phyloP scores from a whole-genome alignment of 257 asterid genomes.

The Solanum infundibuliforme region DNA sequence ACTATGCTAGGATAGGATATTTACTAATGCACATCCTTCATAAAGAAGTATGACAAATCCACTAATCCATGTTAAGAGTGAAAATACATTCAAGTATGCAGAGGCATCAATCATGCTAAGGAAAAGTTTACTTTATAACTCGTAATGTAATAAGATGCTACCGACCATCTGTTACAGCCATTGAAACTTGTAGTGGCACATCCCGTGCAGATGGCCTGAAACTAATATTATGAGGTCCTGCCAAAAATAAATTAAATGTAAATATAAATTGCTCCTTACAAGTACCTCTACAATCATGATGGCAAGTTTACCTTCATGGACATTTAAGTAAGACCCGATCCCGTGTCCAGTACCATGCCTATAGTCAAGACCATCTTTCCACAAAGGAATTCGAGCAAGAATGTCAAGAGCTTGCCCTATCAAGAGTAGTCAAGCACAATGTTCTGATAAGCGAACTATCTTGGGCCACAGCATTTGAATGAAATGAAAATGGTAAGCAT shows the following conservation, averaged over 20 bases:
- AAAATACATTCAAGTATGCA: not conserved
- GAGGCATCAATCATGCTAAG: not conserved
- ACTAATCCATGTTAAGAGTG: not conserved
- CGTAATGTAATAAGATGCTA: not conserved
- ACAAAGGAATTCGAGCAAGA: constrained; percentile 84
- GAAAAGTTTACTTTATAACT: not conserved
- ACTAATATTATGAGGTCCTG: constrained; percentile 94
- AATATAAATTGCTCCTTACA: not conserved
- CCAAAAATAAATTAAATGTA: not conserved
- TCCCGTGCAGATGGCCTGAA: constrained; percentile 69
- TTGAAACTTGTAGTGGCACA: constrained; percentile 71
- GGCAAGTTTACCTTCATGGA: constrained; percentile 69
- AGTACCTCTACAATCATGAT: not conserved
- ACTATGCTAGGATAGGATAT: not conserved
- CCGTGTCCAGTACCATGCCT: constrained; percentile 99
- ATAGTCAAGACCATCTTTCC: constrained; percentile 96
- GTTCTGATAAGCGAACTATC: not conserved
- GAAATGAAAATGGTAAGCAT: not conserved
- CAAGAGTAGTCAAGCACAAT: constrained; percentile 6
- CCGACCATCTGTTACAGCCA: constrained; percentile 90
- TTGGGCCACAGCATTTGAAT: not conserved
- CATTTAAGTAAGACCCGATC: constrained; percentile 82
- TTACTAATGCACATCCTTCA: not conserved
- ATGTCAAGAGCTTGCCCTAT: constrained; percentile 74
- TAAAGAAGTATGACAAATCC: not conserved